A percentile compares a stretch with the other conserved stretches of the same genome.
Conservation (phyloP, 2,329 filamentous ascomycete genomes). For the Ascochyta lentis region DNA sequence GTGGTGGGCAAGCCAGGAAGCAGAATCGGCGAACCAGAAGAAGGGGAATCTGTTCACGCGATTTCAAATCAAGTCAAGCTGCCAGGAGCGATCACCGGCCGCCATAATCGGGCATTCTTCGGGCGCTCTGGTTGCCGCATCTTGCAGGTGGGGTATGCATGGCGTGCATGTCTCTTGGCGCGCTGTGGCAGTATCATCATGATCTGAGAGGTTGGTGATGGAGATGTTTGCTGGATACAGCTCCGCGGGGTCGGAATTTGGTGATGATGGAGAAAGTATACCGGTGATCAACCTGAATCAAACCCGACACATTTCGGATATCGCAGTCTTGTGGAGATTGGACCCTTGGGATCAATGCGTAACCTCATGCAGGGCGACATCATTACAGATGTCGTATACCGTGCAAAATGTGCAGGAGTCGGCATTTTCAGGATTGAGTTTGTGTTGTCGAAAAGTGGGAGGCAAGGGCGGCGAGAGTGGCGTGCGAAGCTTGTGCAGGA, state of each 20-base stretch:
- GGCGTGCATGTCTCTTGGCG: constrained; percentile 16
- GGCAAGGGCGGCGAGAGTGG: constrained; percentile 10
- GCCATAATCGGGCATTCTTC: constrained; percentile 41
- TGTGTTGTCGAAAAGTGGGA: constrained; percentile 5
- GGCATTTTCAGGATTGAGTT: constrained; percentile 5
- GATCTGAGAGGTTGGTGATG: constrained; percentile 17
- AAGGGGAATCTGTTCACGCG: constrained; percentile 17
- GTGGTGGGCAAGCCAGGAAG: constrained; percentile 18
- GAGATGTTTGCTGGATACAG: constrained; percentile 1
- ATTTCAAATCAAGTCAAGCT: constrained; percentile 27
- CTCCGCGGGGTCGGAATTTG: constrained; percentile 7
- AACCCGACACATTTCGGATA: constrained; percentile 4
- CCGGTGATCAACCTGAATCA: constrained; percentile 4
- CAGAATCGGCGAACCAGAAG: constrained; percentile 14
- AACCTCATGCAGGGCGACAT: constrained; percentile 15
- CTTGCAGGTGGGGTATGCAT: constrained; percentile 15
- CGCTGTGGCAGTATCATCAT: constrained; percentile 25
- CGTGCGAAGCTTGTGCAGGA: constrained; percentile 10
- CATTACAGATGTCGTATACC: constrained; percentile 9
- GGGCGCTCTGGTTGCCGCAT: constrained; percentile 24
- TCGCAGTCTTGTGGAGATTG: constrained; percentile 8
- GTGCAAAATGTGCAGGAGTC: constrained; percentile 2
- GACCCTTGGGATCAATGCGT: constrained; percentile 6
- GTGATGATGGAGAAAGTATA: constrained; percentile 12
- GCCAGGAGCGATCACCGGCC: constrained; percentile 26